Evolutionary conservation across 306 rosid genomes (phyloP).

Genomic region (Geum urbanum): DNA sequence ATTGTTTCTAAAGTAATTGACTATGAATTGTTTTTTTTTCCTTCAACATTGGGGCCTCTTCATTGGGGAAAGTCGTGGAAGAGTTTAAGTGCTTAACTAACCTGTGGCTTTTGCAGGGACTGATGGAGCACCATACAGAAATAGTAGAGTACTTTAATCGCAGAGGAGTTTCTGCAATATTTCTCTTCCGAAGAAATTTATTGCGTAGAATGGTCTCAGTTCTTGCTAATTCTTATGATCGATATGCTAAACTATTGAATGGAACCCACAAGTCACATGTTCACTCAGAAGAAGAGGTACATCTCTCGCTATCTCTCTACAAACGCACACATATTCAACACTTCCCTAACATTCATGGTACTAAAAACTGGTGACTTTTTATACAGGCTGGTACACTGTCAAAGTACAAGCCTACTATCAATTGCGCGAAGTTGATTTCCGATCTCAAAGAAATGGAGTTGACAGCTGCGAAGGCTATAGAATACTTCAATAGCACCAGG

Average conservation of each 20-base stretch:
- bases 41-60: neutral
- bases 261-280: constrained; percentile 96
- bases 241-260: constrained; percentile 81
- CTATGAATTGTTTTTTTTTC: neutral
- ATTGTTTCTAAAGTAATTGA: neutral
- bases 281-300: constrained; percentile 79
- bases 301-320: constrained; percentile 21
- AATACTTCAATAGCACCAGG: constrained; percentile 68
- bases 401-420: constrained; percentile 70
- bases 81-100: constrained; percentile 23
- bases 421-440: constrained; percentile 50
- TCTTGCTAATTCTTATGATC: constrained; percentile 89
- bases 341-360: constrained; percentile 1
- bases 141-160: constrained; percentile 71
- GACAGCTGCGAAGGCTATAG: constrained; percentile 50
- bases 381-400: constrained; percentile 73
- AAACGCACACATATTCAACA: neutral
- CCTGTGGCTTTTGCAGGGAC: constrained; percentile 52
- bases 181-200: constrained; percentile 76
- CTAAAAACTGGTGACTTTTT: constrained; percentile 14
- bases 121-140: constrained; percentile 72
- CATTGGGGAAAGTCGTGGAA: constrained; percentile 9
- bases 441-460: constrained; percentile 67
- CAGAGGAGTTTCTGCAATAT: constrained; percentile 69
- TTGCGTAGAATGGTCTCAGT: constrained; percentile 73